Percentiles rank a stretch among this genome's conserved stretches.
These are phyloP conservation scores for Polygonum aviculare DNA, from an alignment of 148 eudicot genomes.

Conservation along the genomic window DNA sequence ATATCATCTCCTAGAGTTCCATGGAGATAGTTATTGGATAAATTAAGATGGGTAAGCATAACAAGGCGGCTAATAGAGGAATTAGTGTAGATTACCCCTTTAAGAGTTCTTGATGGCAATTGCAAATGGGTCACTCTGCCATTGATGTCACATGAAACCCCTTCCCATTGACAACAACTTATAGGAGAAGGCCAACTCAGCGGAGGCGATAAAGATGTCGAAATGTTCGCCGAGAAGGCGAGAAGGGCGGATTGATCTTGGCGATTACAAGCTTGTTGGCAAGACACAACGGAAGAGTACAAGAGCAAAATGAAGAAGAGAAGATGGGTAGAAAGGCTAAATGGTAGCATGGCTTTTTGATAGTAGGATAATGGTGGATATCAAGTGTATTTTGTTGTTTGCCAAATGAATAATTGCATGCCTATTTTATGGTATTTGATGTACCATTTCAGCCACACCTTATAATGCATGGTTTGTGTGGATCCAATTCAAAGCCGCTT, in stretches of 20 bases:
- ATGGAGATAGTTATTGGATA: conserved; percentile 18
- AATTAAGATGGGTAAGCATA: conserved; percentile 3
- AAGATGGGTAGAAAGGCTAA: background rate
- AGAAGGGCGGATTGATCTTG: background rate
- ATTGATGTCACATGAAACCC: background rate
- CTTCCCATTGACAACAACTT: background rate
- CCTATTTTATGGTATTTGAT: background rate
- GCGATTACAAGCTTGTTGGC: background rate
- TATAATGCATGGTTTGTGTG: too few species aligned
- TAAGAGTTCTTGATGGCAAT: background rate
- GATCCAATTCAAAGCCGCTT: too few species aligned
- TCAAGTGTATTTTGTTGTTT: background rate
- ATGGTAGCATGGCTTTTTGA: background rate
- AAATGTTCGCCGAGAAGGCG: background rate
- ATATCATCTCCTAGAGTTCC: conserved; percentile 17
- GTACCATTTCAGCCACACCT: too few species aligned
- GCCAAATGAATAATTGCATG: background rate
- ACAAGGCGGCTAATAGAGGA: background rate
- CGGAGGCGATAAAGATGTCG: background rate
- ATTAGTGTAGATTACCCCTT: background rate
- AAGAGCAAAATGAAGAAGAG: background rate
- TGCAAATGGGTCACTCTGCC: background rate
- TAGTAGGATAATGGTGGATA: background rate
- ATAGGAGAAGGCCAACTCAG: background rate
- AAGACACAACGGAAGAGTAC: background rate